Percentiles rank a stretch among this genome's conserved stretches.
These are phyloP conservation scores for Xylaria scruposa DNA, from an alignment of 495 filamentous ascomycete species.

Conservation along the genomic window DNA sequence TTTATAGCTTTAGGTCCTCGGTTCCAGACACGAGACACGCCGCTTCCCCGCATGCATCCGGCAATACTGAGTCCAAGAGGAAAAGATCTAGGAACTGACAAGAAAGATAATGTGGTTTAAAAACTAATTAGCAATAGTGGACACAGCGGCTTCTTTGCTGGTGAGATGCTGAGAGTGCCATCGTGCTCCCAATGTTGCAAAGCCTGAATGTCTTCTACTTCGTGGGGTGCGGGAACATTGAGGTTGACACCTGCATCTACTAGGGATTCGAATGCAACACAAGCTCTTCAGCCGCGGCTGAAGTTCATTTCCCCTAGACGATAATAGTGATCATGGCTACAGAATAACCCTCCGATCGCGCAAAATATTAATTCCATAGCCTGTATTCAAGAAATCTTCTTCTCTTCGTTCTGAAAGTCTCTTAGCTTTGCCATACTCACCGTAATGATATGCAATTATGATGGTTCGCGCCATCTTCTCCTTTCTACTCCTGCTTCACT, in stretches of 20 bases:
- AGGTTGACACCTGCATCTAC: neutral
- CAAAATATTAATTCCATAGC: neutral
- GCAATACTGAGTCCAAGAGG: neutral
- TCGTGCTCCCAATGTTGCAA: neutral
- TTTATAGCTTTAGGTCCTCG: neutral
- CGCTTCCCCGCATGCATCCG: neutral
- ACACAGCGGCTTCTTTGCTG: neutral
- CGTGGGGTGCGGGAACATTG: neutral
- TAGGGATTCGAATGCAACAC: neutral
- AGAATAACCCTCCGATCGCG: neutral
- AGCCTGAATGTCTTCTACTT: neutral
- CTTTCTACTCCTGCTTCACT: neutral
- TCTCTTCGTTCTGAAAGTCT: neutral
- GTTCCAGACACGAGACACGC: neutral
- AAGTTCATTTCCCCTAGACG: conserved; percentile 1
- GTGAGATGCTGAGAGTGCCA: neutral
- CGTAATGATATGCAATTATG: neutral
- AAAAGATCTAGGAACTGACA: neutral
- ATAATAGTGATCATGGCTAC: neutral
- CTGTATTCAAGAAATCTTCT: neutral
- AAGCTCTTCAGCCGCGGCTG: conserved; percentile 19
- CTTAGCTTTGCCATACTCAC: neutral
- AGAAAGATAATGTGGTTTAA: neutral
- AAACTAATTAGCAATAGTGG: neutral
- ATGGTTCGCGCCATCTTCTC: neutral